A percentile compares a stretch with the other conserved stretches of the same genome.
These are phyloP conservation scores for Coccomyxa subellipsoidea DNA, from an alignment of 163 green algal species.

Conservation along the genomic window DNA sequence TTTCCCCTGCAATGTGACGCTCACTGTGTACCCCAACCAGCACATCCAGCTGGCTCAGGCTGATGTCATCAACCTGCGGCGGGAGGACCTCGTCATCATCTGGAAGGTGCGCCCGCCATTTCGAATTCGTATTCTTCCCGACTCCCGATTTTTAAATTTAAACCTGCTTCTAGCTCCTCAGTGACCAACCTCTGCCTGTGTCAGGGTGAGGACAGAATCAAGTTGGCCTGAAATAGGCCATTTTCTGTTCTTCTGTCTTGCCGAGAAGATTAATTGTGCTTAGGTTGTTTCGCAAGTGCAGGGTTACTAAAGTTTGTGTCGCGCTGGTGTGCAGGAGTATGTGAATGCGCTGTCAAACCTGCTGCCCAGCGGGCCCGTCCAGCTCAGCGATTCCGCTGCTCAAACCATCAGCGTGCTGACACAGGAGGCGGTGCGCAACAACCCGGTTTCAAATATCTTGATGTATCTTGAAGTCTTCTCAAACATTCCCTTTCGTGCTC, in stretches of 20 bases:
- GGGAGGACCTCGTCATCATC: background rate
- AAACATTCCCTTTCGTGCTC: too few relatives aligned
- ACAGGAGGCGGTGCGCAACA: background rate
- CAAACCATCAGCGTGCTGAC: background rate
- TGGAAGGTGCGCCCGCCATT: conserved; percentile 1
- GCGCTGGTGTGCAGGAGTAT: background rate
- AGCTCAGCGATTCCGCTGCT: background rate
- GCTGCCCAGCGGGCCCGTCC: background rate
- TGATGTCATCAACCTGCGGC: background rate
- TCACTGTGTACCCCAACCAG: background rate
- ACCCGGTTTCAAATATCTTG: too few relatives aligned
- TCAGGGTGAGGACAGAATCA: too few relatives aligned
- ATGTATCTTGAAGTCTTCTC: too few relatives aligned
- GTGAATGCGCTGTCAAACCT: background rate
- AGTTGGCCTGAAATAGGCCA: too few relatives aligned
- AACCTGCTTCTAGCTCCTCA: too few relatives aligned
- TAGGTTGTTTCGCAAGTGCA: too few relatives aligned
- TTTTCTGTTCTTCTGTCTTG: too few relatives aligned
- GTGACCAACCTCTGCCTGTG: too few relatives aligned
- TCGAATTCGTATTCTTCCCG: too few relatives aligned
- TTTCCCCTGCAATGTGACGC: background rate
- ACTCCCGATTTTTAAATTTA: background rate
- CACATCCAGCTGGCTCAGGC: background rate
- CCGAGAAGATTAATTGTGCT: too few relatives aligned
- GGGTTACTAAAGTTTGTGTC: too few relatives aligned